Evolutionary conservation across 2,329 filamentous ascomycete genomes (phyloP).

Genomic region (Microdochium nivale): DNA sequence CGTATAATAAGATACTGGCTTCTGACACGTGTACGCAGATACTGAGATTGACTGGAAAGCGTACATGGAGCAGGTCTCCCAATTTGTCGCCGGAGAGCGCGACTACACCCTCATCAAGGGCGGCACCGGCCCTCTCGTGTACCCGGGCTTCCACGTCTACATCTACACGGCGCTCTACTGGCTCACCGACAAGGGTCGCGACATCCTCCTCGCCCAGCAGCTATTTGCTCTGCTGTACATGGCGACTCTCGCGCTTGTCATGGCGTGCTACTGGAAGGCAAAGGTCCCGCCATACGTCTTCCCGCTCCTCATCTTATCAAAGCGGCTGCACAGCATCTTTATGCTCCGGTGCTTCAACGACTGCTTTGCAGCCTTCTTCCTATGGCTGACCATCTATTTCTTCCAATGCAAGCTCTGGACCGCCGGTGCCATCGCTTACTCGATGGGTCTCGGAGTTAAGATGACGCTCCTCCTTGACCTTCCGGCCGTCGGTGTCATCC

Average conservation of each 20-base stretch:
- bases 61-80: constrained; percentile 88
- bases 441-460: constrained; percentile 79
- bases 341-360: constrained; percentile 93
- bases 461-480: constrained; percentile 83
- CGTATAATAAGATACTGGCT: constrained; percentile 1
- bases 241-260: constrained; percentile 63
- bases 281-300: constrained; percentile 81
- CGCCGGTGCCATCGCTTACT: constrained; percentile 63
- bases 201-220: constrained; percentile 75
- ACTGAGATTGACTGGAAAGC: constrained; percentile 97
- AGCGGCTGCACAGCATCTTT: constrained; percentile 89
- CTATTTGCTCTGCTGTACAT: constrained; percentile 79
- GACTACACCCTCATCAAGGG: constrained; percentile 83
- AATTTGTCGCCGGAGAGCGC: constrained; percentile 75
- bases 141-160: constrained; percentile 90
- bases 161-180: constrained; percentile 74
- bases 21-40: constrained; percentile 37
- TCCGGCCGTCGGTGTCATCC: constrained; percentile 69
- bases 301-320: constrained; percentile 77
- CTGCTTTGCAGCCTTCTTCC: constrained; percentile 73
- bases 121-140: constrained; percentile 86
- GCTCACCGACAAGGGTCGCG: constrained; percentile 64
- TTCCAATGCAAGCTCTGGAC: constrained; percentile 72
- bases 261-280: constrained; percentile 72
- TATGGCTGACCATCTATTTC: constrained; percentile 73